Base-by-base conservation (phyloP, 2,329 filamentous ascomycete genomes). In the Pestalotiopsis sp. region DNA sequence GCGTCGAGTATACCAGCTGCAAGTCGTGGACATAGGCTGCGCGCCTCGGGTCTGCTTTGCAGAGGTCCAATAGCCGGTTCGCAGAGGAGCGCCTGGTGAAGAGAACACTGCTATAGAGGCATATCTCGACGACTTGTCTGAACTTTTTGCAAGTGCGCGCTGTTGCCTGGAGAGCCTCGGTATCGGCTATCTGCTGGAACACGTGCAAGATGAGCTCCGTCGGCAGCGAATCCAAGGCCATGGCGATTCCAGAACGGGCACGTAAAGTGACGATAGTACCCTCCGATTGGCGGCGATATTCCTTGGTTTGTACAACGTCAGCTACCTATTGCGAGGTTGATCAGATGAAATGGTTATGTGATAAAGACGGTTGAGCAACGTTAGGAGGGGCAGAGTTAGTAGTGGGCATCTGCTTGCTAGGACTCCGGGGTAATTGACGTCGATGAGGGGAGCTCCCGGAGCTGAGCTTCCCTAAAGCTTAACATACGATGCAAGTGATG, bases 171-270 rank as follows among this genome's bases (percentile, higher is more conserved):
- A 66, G 39, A 20, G 63, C 31, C n/a, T 56, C n/a, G 23, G 31
- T 31, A 57, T 56, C 45, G 31, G 23, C 41, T 17, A 66, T 66
- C n/a, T 66, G 63, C 25, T 66, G 36, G 25, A 66, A 66, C 23
- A 57, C 39, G 25, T 57, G 63, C 63, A 66, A 25, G 63, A 66
- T 38, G 41, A 66, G 31, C 39, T 66, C 63, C n/a, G n/a, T 66
- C 14, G 63, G 63, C 31, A 66, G 31, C 59, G 27, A 20, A 12
- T 62, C 36, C 14, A 62, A 31, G 4, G 59, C 25, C 59, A 62
- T 62, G 23, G 11, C 23, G 20, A 58, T 45, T 9, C 23, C 23
- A 23, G 23, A 23, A 23, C 23, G 23, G 23, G 23, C 23, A 23
- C 23, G 17, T 52, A 52, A n/a, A 52, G 14, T 7, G 45, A 52